These are phyloP conservation scores for Colletotrichum sp. DNA, from an alignment of 2,329 filamentous ascomycete species.

Conservation along the genomic window DNA sequence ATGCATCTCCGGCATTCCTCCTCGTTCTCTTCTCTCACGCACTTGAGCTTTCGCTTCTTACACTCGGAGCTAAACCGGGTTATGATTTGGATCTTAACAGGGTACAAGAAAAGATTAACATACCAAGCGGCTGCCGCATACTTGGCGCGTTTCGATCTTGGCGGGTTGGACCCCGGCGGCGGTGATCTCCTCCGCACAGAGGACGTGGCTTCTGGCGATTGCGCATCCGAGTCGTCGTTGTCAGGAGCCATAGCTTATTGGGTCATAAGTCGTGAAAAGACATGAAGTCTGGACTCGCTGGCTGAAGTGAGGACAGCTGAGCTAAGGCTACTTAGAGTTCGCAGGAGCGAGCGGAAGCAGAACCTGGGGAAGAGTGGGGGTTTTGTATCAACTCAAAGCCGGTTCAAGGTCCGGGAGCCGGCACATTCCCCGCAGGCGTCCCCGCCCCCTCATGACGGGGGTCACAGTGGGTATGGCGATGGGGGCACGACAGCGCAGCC, in stretches of 20 bases:
- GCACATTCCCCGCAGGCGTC: background rate
- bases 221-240: background rate
- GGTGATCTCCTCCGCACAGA: background rate
- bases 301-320: background rate
- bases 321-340: background rate
- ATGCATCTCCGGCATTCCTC: slow-evolving; percentile 35
- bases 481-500: background rate
- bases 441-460: background rate
- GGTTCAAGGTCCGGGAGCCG: background rate
- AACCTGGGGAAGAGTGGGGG: slow-evolving; percentile 9
- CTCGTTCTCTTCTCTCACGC: slow-evolving; percentile 29
- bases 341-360: background rate
- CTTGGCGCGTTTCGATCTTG: slow-evolving; percentile 10
- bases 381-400: background rate
- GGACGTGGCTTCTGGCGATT: background rate
- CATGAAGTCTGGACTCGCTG: background rate
- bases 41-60: slow-evolving; percentile 46
- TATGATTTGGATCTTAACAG: background rate
- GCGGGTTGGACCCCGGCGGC: background rate
- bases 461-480: background rate
- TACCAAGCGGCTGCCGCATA: slow-evolving; percentile 14
- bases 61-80: slow-evolving; percentile 26
- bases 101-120: background rate
- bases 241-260: background rate
- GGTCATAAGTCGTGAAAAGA: background rate